Conservation (phyloP, 1,139 yeast genomes). For the Blastobotrys petasosporus region DNA sequence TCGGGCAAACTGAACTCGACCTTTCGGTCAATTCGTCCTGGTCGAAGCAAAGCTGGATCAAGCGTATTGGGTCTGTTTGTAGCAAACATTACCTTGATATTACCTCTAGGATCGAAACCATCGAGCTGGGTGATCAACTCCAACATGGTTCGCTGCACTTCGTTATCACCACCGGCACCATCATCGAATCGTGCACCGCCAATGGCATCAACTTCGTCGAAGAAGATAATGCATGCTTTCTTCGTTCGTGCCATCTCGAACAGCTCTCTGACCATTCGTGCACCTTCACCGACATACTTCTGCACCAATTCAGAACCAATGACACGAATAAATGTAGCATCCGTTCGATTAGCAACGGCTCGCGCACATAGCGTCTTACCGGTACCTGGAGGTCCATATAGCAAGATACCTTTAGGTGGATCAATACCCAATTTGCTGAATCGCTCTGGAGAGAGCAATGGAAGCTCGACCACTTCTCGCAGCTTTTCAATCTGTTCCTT, state of each 20-base stretch:
- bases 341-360: constrained; percentile 98
- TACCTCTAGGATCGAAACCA: constrained; percentile 98
- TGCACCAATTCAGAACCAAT: constrained; percentile 97
- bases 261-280: constrained; percentile 96
- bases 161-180: constrained; percentile 99
- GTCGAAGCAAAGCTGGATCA: constrained; percentile 95
- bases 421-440: constrained; percentile 95
- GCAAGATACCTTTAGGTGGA: constrained; percentile 94
- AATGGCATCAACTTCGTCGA: constrained; percentile 97
- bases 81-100: constrained; percentile 98
- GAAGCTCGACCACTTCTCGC: constrained; percentile 95
- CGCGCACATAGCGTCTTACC: constrained; percentile 97
- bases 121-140: constrained; percentile 95
- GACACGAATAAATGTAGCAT: constrained; percentile 95
- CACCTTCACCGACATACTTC: constrained; percentile 98
- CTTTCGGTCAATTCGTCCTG: constrained; percentile 97
- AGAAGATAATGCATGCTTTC: constrained; percentile 92
- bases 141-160: constrained; percentile 98
- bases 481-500: constrained; percentile 96
- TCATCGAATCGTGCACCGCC: constrained; percentile 99
- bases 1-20: constrained; percentile 96
- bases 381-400: constrained; percentile 98
- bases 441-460: constrained; percentile 89
- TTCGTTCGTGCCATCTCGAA: constrained; percentile 98
- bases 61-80: constrained; percentile 96